A percentile compares a stretch with the other conserved stretches of the same genome.
These are phyloP conservation scores for Lanmaoa rubissima DNA, from an alignment of 768 basidiomycete genomes.

Conservation along the genomic window DNA sequence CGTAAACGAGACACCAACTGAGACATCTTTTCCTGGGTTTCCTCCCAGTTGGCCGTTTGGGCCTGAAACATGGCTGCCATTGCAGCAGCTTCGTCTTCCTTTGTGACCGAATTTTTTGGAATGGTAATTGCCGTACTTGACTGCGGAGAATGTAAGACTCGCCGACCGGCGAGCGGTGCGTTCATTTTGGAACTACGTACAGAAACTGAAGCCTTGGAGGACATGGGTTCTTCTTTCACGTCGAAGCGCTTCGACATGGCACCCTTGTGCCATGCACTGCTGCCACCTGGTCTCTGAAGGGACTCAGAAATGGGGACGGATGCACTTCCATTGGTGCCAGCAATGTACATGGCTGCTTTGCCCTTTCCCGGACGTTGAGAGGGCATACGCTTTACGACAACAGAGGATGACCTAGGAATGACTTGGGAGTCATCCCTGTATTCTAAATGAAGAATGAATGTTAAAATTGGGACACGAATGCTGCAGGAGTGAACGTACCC, in stretches of 20 bases:
- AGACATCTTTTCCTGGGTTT: conserved; percentile 99
- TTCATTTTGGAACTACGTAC: conserved; percentile 34
- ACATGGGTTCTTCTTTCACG: conserved; percentile 60
- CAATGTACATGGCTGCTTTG: conserved; percentile 74
- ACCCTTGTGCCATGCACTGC: conserved; percentile 61
- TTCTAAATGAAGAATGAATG: conserved; percentile 45
- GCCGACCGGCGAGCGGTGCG: conserved; percentile 20
- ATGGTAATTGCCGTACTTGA: conserved; percentile 34
- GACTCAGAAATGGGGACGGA: conserved; percentile 50
- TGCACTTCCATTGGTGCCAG: conserved; percentile 41
- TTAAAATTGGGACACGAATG: neutral
- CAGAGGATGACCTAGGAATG: conserved; percentile 92
- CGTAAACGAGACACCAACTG: conserved; percentile 80
- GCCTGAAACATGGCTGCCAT: conserved; percentile 99
- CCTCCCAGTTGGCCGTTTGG: conserved; percentile 94
- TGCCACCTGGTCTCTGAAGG: conserved; percentile 38
- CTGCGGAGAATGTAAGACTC: conserved; percentile 31
- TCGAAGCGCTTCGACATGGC: conserved; percentile 91
- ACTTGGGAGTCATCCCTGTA: conserved; percentile 89
- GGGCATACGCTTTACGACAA: conserved; percentile 89
- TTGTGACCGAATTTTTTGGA: conserved; percentile 44
- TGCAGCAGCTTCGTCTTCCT: conserved; percentile 87
- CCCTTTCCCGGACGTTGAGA: conserved; percentile 79
- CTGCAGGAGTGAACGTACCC: conserved; percentile 50
- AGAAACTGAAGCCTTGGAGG: conserved; percentile 25